Percentiles rank a stretch among this genome's conserved stretches.
These are phyloP conservation scores for Candida sojae DNA, from an alignment of 1,139 yeast genomes.

Conservation along the genomic window DNA sequence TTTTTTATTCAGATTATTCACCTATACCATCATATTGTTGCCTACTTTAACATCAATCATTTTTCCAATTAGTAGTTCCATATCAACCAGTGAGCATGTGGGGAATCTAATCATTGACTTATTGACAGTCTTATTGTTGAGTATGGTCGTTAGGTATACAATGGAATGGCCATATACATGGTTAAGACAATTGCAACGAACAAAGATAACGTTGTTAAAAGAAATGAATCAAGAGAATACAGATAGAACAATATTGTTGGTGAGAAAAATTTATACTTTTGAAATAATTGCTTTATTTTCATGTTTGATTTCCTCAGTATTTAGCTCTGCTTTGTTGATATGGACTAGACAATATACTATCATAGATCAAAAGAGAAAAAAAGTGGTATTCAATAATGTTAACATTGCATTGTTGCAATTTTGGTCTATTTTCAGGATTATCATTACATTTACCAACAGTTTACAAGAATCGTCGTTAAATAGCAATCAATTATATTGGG, in stretches of 20 bases:
- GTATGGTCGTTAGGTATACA: constrained; percentile 28
- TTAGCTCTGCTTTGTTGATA: constrained; percentile 27
- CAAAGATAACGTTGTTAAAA: constrained; percentile 20
- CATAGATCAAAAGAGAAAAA: constrained; percentile 28
- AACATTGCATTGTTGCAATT: constrained; percentile 30
- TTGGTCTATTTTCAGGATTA: constrained; percentile 31
- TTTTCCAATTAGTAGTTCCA: constrained; percentile 11
- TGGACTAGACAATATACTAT: constrained; percentile 27
- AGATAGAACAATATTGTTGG: constrained; percentile 11
- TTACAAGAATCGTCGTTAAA: constrained; percentile 14
- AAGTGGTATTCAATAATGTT: constrained; percentile 33
- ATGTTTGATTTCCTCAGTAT: constrained; percentile 25
- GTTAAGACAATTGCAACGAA: constrained; percentile 25
- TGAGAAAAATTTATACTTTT: constrained; percentile 19
- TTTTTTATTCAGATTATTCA: constrained; percentile 13
- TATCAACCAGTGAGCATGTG: constrained; percentile 17
- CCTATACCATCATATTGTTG: constrained; percentile 14
- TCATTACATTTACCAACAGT: constrained; percentile 13
- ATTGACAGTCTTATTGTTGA: constrained; percentile 26
- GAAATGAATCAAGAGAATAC: constrained; percentile 16
- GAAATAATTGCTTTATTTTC: constrained; percentile 25
- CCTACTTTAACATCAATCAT: constrained; percentile 17
- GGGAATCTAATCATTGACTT: constrained; percentile 28
- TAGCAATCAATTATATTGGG: constrained; percentile 7
- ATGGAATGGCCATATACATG: constrained; percentile 43